Conservation (phyloP, 352 stramenopile species). For the Phytophthora aleatoria region DNA sequence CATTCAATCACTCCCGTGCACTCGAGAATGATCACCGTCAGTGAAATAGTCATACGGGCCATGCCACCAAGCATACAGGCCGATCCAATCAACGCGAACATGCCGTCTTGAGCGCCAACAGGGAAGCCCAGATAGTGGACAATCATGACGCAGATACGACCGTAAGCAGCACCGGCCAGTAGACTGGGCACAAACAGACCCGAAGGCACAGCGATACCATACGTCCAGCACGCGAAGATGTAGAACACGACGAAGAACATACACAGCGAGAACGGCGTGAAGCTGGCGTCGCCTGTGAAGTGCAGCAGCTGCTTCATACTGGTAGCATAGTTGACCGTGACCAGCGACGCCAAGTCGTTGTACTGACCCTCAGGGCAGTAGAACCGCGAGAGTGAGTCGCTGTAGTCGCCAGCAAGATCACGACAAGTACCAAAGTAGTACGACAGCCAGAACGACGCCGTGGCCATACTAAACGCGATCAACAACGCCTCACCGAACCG, state of each 20-base stretch:
- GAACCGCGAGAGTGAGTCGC: conserved; percentile 90
- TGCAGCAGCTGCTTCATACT: conserved; percentile 97
- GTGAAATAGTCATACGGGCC: conserved; percentile 98
- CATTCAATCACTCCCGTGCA: conserved; percentile 99
- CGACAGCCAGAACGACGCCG: conserved; percentile 77
- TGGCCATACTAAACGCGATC: conserved; percentile 69
- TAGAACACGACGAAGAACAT: conserved; percentile 97
- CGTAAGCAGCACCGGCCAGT: conserved; percentile 95
- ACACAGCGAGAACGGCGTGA: conserved; percentile 93
- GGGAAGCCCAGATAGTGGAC: conserved; percentile 66
- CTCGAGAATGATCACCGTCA: conserved; percentile 99
- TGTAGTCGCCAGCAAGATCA: conserved; percentile 58
- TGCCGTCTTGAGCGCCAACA: conserved; percentile 83
- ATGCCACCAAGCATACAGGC: conserved; percentile 96
- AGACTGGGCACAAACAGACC: conserved; percentile 98
- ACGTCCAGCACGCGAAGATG: conserved; percentile 93
- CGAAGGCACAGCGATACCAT: conserved; percentile 96
- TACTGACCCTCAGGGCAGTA: conserved; percentile 96
- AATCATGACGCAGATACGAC: conserved; percentile 77
- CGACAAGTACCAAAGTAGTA: conserved; percentile 79
- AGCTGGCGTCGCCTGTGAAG: conserved; percentile 91
- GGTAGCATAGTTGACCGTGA: conserved; percentile 95
- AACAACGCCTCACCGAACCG: conserved; percentile 70
- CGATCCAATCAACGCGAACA: conserved; percentile 97
- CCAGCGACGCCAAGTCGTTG: conserved; percentile 97